Percentiles rank a stretch among this genome's conserved stretches.
Evolutionary conservation across 129 eudicot genomes (phyloP).

Genomic region (Sambucus nigra): DNA sequence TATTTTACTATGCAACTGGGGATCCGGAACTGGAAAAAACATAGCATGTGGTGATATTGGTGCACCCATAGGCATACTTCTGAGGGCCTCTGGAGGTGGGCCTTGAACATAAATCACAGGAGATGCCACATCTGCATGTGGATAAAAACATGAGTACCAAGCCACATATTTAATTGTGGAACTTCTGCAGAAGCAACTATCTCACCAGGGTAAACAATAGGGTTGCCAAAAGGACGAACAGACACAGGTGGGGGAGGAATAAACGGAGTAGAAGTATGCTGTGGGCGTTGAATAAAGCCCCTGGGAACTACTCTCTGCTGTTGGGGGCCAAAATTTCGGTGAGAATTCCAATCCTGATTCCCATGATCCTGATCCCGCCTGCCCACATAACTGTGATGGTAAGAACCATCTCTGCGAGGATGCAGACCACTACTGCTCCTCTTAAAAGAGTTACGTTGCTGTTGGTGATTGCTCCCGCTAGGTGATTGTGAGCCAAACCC

Average conservation of each 20-base stretch:
- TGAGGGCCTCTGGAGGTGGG: constrained; percentile 32
- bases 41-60: too few species aligned
- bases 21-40: too few species aligned
- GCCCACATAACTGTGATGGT: too few species aligned
- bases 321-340: too few species aligned
- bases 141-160: constrained; percentile 8
- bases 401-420: too few species aligned
- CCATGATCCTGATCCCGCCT: too few species aligned
- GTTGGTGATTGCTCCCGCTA: constrained; percentile 41
- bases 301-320: too few species aligned
- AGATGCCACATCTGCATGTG: constrained; percentile 44
- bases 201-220: constrained; percentile 60
- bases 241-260: too few species aligned
- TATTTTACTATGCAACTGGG: too few species aligned
- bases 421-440: constrained; percentile 60
- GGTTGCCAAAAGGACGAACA: constrained; percentile 42
- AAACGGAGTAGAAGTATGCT: too few species aligned
- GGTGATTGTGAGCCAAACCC: constrained; percentile 39
- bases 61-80: constrained; percentile 44
- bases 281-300: too few species aligned
- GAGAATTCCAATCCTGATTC: too few species aligned
- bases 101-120: constrained; percentile 39
- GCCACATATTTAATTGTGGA: not conserved
- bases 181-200: not conserved
- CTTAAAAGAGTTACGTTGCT: constrained; percentile 42